These are phyloP conservation scores for Lichtheimia ramosa DNA, from an alignment of 371 early-diverging fungal genomes.

Conservation along the genomic window DNA sequence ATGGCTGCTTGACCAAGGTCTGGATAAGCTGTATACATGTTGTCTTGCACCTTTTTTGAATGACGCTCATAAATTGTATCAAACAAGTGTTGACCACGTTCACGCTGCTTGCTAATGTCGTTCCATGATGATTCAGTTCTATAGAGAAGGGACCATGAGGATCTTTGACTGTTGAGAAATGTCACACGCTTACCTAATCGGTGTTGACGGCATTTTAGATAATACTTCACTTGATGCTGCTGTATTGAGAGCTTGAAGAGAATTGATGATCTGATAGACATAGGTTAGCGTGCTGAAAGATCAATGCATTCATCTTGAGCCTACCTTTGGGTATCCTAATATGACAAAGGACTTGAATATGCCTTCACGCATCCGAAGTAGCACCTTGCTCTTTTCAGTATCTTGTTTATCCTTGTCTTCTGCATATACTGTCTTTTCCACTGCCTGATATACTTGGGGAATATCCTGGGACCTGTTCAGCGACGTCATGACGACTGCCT, in stretches of 20 bases:
- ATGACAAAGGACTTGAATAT: slow-evolving; percentile 33
- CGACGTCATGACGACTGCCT: slow-evolving; percentile 11
- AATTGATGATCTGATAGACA: slow-evolving; percentile 34
- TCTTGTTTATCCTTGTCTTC: slow-evolving; percentile 1
- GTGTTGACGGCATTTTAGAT: slow-evolving; percentile 6
- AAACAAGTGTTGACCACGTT: slow-evolving; percentile 43
- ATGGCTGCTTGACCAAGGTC: slow-evolving; percentile 40
- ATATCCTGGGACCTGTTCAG: slow-evolving; percentile 6
- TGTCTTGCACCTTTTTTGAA: slow-evolving; percentile 24
- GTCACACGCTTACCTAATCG: slow-evolving; percentile 12
- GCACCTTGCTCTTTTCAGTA: slow-evolving; percentile 12
- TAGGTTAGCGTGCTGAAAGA: too few relatives aligned
- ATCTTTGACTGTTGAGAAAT: background rate
- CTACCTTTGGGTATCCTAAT: slow-evolving; percentile 41
- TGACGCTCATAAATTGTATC: slow-evolving; percentile 33
- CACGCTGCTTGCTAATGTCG: slow-evolving; percentile 71
- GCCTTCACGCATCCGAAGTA: slow-evolving; percentile 35
- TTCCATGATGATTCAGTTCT: slow-evolving; percentile 65
- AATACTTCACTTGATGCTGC: slow-evolving; percentile 24
- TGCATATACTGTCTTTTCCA: slow-evolving; percentile 9
- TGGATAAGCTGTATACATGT: slow-evolving; percentile 28
- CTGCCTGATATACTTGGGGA: slow-evolving; percentile 18
- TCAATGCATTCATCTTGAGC: too few relatives aligned
- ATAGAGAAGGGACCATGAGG: background rate
- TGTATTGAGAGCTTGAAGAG: slow-evolving; percentile 22